Evolutionary conservation across 1,284 basidiomycete genomes (phyloP).

Genomic region (Leccinum subrobustum): DNA sequence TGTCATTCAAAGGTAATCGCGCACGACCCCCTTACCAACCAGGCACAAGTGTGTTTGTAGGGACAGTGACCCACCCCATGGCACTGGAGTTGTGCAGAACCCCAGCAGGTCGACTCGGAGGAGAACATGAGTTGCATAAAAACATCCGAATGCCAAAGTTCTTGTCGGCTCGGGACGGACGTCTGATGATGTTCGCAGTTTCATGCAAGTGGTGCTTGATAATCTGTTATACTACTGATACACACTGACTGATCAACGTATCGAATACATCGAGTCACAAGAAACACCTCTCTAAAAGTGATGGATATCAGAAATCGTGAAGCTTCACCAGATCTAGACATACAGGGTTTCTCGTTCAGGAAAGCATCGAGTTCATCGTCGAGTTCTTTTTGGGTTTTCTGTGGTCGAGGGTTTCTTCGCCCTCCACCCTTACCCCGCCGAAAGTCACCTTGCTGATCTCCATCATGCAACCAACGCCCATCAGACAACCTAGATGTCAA

Average conservation of each 20-base stretch:
- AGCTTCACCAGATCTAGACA: slow-evolving; percentile 3
- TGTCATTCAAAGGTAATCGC: no score
- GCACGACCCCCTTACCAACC: no score
- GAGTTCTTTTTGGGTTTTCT: slow-evolving; percentile 65
- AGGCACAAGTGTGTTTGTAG: background rate
- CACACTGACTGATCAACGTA: background rate
- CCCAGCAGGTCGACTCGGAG: no score
- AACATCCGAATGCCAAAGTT: background rate
- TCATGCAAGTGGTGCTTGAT: slow-evolving; percentile 6
- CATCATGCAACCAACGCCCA: slow-evolving; percentile 17
- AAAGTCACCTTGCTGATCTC: slow-evolving; percentile 26
- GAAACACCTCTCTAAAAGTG: background rate
- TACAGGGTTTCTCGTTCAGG: slow-evolving; percentile 45
- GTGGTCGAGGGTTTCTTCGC: slow-evolving; percentile 40
- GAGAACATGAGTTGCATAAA: background rate
- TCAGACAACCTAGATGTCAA: slow-evolving; percentile 17
- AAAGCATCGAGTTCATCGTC: slow-evolving; percentile 79
- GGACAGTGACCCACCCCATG: background rate
- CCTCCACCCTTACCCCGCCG: slow-evolving; percentile 26
- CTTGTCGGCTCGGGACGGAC: background rate
- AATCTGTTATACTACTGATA: slow-evolving; percentile 1
- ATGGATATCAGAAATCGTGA: slow-evolving; percentile 9
- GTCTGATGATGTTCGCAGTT: background rate
- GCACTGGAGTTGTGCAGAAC: background rate
- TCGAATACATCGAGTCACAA: background rate